Percentiles rank a stretch among this genome's conserved stretches.
Conservation (phyloP, 441 rosid species). For the Populus trichocarpa region DNA sequence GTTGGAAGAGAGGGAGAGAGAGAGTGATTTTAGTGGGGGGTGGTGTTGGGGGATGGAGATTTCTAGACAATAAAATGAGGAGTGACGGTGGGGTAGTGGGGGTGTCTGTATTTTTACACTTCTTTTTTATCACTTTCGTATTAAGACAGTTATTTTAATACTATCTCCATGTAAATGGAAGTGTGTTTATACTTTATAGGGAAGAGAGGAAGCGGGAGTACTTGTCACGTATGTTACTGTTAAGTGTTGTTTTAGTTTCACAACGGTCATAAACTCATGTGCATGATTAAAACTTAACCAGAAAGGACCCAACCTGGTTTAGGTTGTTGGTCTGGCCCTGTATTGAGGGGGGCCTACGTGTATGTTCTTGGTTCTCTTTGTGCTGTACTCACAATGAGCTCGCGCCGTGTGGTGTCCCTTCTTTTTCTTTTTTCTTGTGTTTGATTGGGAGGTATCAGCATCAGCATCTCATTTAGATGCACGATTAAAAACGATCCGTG, state of each 20-base stretch:
- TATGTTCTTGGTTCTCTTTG: neutral
- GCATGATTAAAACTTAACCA: conserved; percentile 26
- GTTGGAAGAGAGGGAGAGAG: conserved; percentile 5
- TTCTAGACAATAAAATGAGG: conserved; percentile 14
- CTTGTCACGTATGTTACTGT: neutral
- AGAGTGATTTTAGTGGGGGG: neutral
- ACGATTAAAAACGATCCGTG: no score
- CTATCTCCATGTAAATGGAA: neutral
- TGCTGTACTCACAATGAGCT: neutral
- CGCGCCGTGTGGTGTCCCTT: neutral
- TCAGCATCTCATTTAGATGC: neutral
- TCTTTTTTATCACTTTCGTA: neutral
- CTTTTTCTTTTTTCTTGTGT: neutral
- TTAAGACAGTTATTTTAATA: neutral
- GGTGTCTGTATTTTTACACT: neutral
- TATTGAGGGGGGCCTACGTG: neutral
- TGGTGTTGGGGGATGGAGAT: conserved; percentile 15
- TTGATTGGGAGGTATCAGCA: neutral
- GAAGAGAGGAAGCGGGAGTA: conserved; percentile 7
- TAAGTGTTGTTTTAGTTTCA: neutral
- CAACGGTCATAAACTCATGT: conserved; percentile 46
- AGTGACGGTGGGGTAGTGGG: conserved; percentile 20
- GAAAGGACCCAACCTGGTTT: conserved; percentile 16
- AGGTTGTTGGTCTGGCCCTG: neutral
- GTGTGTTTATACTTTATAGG: conserved; percentile 18